Percentiles rank a stretch among this genome's conserved stretches.
Evolutionary conservation across 1,284 basidiomycete species (phyloP).

Genomic region (Naganishia liquefaciens): DNA sequence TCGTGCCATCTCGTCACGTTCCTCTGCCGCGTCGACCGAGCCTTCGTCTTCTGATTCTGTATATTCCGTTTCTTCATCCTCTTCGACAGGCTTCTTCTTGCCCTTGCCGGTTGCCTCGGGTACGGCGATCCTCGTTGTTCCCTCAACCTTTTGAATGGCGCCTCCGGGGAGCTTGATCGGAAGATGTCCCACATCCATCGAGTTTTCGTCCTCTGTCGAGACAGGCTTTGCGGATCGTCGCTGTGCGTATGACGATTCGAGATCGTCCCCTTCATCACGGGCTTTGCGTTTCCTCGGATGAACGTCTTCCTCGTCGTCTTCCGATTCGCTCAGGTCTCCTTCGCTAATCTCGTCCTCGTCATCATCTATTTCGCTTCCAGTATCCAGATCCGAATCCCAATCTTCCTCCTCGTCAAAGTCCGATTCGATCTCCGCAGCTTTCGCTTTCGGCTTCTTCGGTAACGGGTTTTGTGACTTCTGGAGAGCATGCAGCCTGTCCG

Average conservation of each 20-base stretch:
- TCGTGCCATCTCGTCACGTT: constrained; percentile 46
- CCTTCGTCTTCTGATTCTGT: constrained; percentile 56
- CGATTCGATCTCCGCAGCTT: constrained; percentile 44
- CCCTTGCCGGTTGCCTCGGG: constrained; percentile 32
- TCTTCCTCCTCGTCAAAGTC: constrained; percentile 30
- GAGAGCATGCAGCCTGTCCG: constrained; percentile 49
- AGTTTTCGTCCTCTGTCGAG: constrained; percentile 41
- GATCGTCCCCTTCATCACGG: constrained; percentile 30
- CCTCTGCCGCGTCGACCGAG: constrained; percentile 56
- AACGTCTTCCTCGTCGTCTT: constrained; percentile 38
- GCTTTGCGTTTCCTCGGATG: constrained; percentile 40
- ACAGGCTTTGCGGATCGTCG: constrained; percentile 37
- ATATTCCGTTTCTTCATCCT: constrained; percentile 45
- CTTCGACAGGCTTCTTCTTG: constrained; percentile 34
- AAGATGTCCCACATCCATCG: constrained; percentile 63
- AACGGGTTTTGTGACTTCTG: constrained; percentile 47
- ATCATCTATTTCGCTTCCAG: constrained; percentile 30
- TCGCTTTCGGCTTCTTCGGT: constrained; percentile 42
- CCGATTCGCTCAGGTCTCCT: constrained; percentile 32
- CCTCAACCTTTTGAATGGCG: constrained; percentile 60
- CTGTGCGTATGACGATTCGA: constrained; percentile 50
- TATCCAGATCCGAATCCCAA: constrained; percentile 35
- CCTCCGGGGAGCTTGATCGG: constrained; percentile 84
- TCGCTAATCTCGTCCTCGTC: constrained; percentile 29
- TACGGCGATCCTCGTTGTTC: constrained; percentile 55